These are phyloP conservation scores for Scheffersomyces illinoinensis DNA, from an alignment of 1,139 yeast species.

Conservation along the genomic window DNA sequence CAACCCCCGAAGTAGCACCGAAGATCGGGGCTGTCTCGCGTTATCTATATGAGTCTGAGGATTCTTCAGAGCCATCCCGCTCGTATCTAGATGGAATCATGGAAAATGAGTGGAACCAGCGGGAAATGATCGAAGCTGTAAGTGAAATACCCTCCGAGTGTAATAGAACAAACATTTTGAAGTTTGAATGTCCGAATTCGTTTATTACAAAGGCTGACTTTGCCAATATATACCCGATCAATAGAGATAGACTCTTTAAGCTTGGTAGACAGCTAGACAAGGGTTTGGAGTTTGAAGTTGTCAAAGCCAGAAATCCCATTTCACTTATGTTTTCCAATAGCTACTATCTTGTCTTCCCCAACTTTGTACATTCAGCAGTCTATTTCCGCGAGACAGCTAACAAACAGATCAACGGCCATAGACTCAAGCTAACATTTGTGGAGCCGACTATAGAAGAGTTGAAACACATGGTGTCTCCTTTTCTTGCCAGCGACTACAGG, in stretches of 20 bases:
- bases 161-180: conserved; percentile 27
- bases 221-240: conserved; percentile 33
- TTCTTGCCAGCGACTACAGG: conserved; percentile 13
- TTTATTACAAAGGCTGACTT: conserved; percentile 40
- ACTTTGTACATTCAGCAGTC: conserved; percentile 48
- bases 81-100: conserved; percentile 32
- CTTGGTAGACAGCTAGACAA: conserved; percentile 20
- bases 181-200: conserved; percentile 38
- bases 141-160: conserved; percentile 22
- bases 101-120: conserved; percentile 35
- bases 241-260: conserved; percentile 29
- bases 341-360: conserved; percentile 54
- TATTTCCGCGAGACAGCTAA: conserved; percentile 51
- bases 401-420: conserved; percentile 52
- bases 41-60: conserved; percentile 22
- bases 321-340: conserved; percentile 46
- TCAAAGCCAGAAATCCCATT: conserved; percentile 50
- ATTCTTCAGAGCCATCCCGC: conserved; percentile 7
- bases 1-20: conserved; percentile 30
- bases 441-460: conserved; percentile 18
- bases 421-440: conserved; percentile 46
- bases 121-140: conserved; percentile 26
- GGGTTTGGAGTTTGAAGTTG: conserved; percentile 32
- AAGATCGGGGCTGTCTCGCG: conserved; percentile 28
- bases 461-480: conserved; percentile 29